A percentile compares a stretch with the other conserved stretches of the same genome.
Evolutionary conservation across 2,329 filamentous ascomycete species (phyloP).

Genomic region (Aspergillus pseudotamarii): DNA sequence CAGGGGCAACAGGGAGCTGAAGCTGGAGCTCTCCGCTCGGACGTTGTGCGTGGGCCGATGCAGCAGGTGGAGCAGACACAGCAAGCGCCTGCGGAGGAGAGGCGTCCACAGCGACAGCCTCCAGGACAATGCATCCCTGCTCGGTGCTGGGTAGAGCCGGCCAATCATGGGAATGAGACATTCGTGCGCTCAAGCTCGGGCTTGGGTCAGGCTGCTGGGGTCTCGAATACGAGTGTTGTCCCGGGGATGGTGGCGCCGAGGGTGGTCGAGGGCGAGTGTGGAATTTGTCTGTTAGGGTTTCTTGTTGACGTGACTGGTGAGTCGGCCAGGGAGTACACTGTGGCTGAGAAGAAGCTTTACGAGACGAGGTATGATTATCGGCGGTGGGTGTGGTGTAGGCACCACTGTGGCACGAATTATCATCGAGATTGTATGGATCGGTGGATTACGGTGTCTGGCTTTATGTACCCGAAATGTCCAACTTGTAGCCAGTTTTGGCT

Average conservation of each 20-base stretch:
- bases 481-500: conserved; percentile 17
- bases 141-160: background rate
- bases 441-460: conserved; percentile 9
- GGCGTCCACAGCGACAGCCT: background rate
- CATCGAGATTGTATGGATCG: conserved; percentile 17
- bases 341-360: background rate
- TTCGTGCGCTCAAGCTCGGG: background rate
- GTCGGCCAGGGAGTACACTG: background rate
- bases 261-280: conserved; percentile 14
- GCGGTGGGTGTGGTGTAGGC: conserved; percentile 17
- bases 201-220: background rate
- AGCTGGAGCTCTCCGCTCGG: background rate
- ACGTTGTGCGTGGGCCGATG: background rate
- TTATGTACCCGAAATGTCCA: conserved; percentile 15
- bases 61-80: background rate
- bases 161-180: background rate
- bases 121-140: background rate
- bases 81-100: background rate
- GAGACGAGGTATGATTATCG: background rate
- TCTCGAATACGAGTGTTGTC: background rate
- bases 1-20: background rate
- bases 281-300: conserved; percentile 6
- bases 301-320: background rate
- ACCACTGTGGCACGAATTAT: conserved; percentile 21
- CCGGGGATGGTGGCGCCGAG: background rate